Base-by-base conservation (phyloP, 768 basidiomycete species). In the Daedalea quercina region DNA sequence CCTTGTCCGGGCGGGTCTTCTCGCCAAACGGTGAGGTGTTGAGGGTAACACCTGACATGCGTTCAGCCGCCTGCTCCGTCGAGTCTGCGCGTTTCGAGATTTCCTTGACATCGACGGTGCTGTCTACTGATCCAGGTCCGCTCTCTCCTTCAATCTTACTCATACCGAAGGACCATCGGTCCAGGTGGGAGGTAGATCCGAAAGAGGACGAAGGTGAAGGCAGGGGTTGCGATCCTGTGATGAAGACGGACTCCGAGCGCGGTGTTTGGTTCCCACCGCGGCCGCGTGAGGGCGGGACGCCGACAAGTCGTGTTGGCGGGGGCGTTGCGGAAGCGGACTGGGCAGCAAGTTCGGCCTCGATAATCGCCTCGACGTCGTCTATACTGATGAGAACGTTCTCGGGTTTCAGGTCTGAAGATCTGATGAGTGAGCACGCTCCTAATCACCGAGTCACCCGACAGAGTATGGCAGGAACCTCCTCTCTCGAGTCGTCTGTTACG, bases 301-400 rank as follows among this genome's bases (percentile, higher is more conserved):
- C 95, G 49, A 95, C 85, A 44, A 99, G 77, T 55, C 85, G 86
- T 1, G 82, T 80, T 9, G 64, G 73, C 54, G 54, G 73, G 50
- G 57, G 74, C 58, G 58, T 71, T 34, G 58, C 73, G 20, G 79
- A 74, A 37, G 74, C 75, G 6, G 79, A 73, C 55, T 75, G 60
- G 65, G 71, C 67, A 17, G 81, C 80, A 50, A 94, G 73, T 67
- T 96, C 94, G 23, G 89, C 74, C 54, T 84, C 80, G 47, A 98
- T 94, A 65, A 98, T 92, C 17, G 82, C 74, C 63, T 98, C 95
- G 59, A 98, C 95, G 65, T 97, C 90, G 65, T 97, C 95, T 62
- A 98, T 97, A 69, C 83, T 87, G 57, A 99, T 93, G 46, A 99
- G 81, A 24, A 99, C 94, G 69, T 98, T 98, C 69, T 98, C 96